Percentiles rank a stretch among this genome's conserved stretches.
These are phyloP conservation scores for Pythium rishiriense DNA, from an alignment of 352 stramenopile species.

Conservation along the genomic window DNA sequence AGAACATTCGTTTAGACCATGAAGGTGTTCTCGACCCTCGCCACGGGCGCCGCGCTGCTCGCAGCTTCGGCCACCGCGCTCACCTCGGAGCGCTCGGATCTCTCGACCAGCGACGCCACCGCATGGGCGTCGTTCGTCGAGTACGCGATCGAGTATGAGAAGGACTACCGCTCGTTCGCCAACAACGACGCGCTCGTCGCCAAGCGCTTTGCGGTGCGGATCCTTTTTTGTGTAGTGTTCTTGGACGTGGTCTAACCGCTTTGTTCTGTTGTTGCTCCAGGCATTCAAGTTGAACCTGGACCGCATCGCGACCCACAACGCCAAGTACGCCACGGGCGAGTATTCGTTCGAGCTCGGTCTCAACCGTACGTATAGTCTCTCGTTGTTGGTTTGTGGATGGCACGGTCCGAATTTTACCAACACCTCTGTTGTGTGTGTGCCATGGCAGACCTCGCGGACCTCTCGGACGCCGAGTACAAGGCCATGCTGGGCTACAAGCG, in stretches of 20 bases:
- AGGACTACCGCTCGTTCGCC: constrained; percentile 39
- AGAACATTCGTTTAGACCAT: no score
- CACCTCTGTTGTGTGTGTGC: no score
- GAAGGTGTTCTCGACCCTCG: constrained; percentile 13
- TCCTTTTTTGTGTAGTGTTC: no score
- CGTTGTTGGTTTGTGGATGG: no score
- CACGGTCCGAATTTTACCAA: no score
- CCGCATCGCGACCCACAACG: constrained; percentile 53
- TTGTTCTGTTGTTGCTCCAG: constrained; percentile 11
- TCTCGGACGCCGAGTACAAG: constrained; percentile 47
- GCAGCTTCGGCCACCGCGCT: constrained; percentile 5
- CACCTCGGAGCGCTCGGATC: constrained; percentile 14
- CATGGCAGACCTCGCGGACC: constrained; percentile 34
- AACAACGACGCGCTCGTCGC: constrained; percentile 46
- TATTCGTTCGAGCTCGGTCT: constrained; percentile 51
- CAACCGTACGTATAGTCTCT: constrained; percentile 29
- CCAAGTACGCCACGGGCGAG: constrained; percentile 43
- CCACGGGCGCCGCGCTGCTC: constrained; percentile 5
- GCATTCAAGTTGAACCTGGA: constrained; percentile 51
- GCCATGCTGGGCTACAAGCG: constrained; percentile 41
- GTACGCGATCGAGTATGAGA: constrained; percentile 55
- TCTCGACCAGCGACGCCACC: background rate
- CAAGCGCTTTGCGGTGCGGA: constrained; percentile 34
- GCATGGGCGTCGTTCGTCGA: constrained; percentile 52
- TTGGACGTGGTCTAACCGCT: no score